phyloP scores from a whole-genome alignment of 805 yeast genomes.

The Lachancea sp. region DNA sequence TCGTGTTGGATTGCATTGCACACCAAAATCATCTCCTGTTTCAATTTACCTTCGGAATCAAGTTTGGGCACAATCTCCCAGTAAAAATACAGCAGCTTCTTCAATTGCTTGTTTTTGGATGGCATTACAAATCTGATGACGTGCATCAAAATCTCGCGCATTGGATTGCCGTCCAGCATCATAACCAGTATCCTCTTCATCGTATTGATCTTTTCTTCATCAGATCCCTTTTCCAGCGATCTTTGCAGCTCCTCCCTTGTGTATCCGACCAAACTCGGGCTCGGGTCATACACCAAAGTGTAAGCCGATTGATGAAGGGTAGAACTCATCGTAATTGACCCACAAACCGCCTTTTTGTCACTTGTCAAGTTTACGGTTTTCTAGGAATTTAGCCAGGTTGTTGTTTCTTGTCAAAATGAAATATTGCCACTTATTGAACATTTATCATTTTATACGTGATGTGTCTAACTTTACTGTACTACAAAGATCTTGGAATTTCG shows the following conservation, averaged over 20 bases:
- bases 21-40: slow-evolving; percentile 97
- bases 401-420: not conserved
- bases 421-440: slow-evolving; percentile 2
- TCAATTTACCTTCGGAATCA: slow-evolving; percentile 81
- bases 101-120: slow-evolving; percentile 80
- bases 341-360: not conserved
- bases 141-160: slow-evolving; percentile 93
- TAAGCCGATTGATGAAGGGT: slow-evolving; percentile 43
- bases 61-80: slow-evolving; percentile 97
- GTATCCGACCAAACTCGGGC: slow-evolving; percentile 51
- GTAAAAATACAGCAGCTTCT: slow-evolving; percentile 86
- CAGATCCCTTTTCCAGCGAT: slow-evolving; percentile 81
- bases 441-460: not conserved
- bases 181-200: slow-evolving; percentile 83
- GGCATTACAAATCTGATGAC: slow-evolving; percentile 97
- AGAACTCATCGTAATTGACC: slow-evolving; percentile 1
- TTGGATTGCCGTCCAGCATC: slow-evolving; percentile 86
- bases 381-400: not conserved
- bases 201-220: slow-evolving; percentile 78
- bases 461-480: no score
- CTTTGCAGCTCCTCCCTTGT: slow-evolving; percentile 68
- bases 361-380: not conserved
- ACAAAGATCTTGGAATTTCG: no score
- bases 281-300: slow-evolving; percentile 74
- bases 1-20: slow-evolving; percentile 98